Percentiles rank a stretch among this genome's conserved stretches.
Evolutionary conservation across 192 early-diverging fungal species (phyloP).

Genomic region (Gamsiella multidivaricata): DNA sequence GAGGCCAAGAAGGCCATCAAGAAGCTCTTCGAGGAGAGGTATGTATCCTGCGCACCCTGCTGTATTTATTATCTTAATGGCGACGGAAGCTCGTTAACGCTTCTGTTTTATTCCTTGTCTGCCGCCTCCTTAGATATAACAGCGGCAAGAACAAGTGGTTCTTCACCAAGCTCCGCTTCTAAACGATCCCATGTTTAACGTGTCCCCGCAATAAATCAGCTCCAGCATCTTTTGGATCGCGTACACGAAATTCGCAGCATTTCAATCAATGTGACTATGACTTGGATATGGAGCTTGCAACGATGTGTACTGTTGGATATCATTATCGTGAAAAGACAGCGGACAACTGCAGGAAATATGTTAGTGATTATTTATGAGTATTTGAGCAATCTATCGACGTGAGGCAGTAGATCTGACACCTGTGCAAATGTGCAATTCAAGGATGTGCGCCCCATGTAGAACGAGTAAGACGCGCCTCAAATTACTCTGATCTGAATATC

Average conservation of each 20-base stretch:
- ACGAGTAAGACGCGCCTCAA: not conserved
- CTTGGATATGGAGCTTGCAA: too few species aligned
- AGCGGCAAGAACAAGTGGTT: slow-evolving; percentile 99
- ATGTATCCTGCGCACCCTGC: not conserved
- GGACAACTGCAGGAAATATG: too few species aligned
- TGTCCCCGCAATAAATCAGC: slow-evolving; percentile 13
- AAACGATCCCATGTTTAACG: slow-evolving; percentile 43
- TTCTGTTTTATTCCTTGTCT: not conserved
- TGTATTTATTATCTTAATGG: too few species aligned
- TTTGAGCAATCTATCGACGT: too few species aligned
- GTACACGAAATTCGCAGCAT: not conserved
- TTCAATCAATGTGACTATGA: too few species aligned
- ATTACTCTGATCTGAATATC: too few species aligned
- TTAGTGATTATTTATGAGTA: too few species aligned
- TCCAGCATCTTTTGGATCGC: slow-evolving; percentile 10
- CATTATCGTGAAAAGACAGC: not conserved
- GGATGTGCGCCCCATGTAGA: too few species aligned
- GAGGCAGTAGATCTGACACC: not conserved
- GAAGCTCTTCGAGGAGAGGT: slow-evolving; percentile 93
- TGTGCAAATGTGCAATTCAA: not conserved
- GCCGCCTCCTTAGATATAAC: slow-evolving; percentile 72
- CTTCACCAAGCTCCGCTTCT: slow-evolving; percentile 99
- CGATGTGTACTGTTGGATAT: too few species aligned
- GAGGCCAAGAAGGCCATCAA: slow-evolving; percentile 94
- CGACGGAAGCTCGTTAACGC: not conserved